Percentiles rank a stretch among this genome's conserved stretches.
phyloP scores from a whole-genome alignment of 2,329 filamentous ascomycete species.

The Colletotrichum scovillei region DNA sequence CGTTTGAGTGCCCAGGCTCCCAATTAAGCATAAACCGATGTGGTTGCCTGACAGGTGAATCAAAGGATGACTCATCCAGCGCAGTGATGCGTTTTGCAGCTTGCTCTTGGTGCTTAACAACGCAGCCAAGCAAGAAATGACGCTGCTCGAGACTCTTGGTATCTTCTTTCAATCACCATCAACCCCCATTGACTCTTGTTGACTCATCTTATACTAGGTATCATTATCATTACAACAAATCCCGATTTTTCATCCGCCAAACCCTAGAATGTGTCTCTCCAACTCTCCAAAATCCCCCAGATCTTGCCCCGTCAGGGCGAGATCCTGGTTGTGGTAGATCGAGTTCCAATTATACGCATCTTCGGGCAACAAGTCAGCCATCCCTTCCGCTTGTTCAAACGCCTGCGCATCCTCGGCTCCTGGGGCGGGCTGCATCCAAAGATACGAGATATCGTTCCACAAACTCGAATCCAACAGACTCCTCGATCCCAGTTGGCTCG shows the following conservation, averaged over 20 bases:
- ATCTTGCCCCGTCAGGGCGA: slow-evolving; percentile 13
- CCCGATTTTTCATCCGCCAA: background rate
- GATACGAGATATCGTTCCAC: slow-evolving; percentile 30
- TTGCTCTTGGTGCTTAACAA: fast-evolving
- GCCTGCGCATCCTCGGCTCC: background rate
- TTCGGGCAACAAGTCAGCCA: slow-evolving; percentile 5
- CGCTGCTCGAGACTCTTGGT: background rate
- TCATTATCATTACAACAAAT: background rate
- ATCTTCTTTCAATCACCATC: background rate
- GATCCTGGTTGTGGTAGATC: slow-evolving; percentile 18
- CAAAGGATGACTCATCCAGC: background rate
- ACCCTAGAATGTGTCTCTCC: slow-evolving; percentile 17
- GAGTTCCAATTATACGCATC: slow-evolving; percentile 9
- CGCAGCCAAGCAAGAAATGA: background rate
- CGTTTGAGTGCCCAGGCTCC: background rate
- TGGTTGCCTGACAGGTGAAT: background rate
- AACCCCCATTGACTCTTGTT: background rate
- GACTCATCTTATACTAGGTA: fast-evolving
- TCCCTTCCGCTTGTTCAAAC: background rate
- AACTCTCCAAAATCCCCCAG: slow-evolving; percentile 24
- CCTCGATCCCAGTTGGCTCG: slow-evolving; percentile 18
- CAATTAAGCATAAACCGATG: background rate
- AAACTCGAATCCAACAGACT: slow-evolving; percentile 29
- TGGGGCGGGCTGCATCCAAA: slow-evolving; percentile 15
- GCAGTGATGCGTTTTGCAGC: background rate